phyloP scores from a whole-genome alignment of 108 stramenopile species.

The Conticribra weissflogii region DNA sequence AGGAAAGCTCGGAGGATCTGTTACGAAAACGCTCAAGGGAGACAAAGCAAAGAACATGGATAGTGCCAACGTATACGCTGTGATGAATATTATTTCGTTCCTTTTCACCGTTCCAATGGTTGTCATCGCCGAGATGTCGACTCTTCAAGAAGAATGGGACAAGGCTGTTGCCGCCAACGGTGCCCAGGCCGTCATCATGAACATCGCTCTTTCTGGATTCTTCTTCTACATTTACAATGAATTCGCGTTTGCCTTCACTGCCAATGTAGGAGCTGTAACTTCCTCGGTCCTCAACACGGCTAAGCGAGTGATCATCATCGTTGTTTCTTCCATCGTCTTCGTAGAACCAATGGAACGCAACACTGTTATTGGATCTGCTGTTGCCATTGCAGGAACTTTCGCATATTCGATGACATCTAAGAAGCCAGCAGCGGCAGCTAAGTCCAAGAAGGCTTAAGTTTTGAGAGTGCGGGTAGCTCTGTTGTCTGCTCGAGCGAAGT shows the following conservation, averaged over 20 bases:
- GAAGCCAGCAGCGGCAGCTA: constrained; percentile 50
- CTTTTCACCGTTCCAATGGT: constrained; percentile 90
- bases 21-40: constrained; percentile 81
- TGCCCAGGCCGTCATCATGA: constrained; percentile 56
- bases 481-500: no score
- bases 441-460: constrained; percentile 13
- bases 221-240: constrained; percentile 98
- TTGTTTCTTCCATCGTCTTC: constrained; percentile 82
- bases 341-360: constrained; percentile 86
- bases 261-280: constrained; percentile 84
- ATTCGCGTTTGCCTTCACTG: constrained; percentile 92
- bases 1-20: constrained; percentile 88
- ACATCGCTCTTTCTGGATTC: constrained; percentile 84
- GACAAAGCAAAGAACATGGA: constrained; percentile 95
- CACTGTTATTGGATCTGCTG: constrained; percentile 84
- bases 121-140: constrained; percentile 72
- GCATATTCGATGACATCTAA: constrained; percentile 77
- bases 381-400: constrained; percentile 84
- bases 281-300: constrained; percentile 89
- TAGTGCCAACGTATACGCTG: constrained; percentile 93
- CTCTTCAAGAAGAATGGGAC: constrained; percentile 65
- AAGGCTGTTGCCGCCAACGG: constrained; percentile 67
- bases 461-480: no score
- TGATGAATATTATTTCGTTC: constrained; percentile 94
- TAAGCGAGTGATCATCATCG: constrained; percentile 92